Base-by-base conservation (phyloP, 371 early-diverging fungal genomes). In the Nosema muscidifuracis region DNA sequence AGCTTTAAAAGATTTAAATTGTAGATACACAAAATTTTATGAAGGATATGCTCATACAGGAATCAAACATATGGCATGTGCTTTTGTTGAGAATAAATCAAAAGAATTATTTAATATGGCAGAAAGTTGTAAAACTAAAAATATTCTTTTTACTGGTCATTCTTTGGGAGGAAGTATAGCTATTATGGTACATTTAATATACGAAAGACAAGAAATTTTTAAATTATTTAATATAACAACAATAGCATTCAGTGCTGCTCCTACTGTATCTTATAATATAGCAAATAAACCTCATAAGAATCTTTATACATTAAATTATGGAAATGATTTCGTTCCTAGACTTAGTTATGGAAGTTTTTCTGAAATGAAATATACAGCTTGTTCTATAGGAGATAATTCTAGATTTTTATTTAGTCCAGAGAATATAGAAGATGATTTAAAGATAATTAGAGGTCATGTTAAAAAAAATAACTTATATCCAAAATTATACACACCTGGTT, bases 161-260 rank as follows among this genome's bases (percentile, higher is more conserved):
- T 83, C 83, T 13, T 57, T 83, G 28, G 83, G 83, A 16, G 83
- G 73, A 16, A 80, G 78, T 15, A 63, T 80, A 20, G 50, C 76
- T 31, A 67, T 67, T 20, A 53, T 83, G 44, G 69, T 79, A 18
- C 61, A 73, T 34, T 66, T 77, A 44, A 68, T 76, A 40, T 20
- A 81, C 4, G 28, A 60, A 7, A 51, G 73, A 43, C 38, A 65
- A 40, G 62, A 67, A 2, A 4, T 73, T 6, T 40, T 55, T 12
- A 7, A 33, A 33, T n/a, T n/a, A 0, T 36, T 56, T 3, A 42
- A 66, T 36, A 34, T 76, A n/a, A 50, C 62, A 47, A 64, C 57
- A 18, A 38, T 68, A 0, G 69, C 64, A 9, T 79, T 73, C 62
- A 51, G 63, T 13, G 40, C 67, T 2, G 70, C 77, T 1, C 80